Evolutionary conservation across 2,329 filamentous ascomycete species (phyloP), one percentile per base, ranked within the genome.

Genomic region (Amauroascus niger): DNA sequence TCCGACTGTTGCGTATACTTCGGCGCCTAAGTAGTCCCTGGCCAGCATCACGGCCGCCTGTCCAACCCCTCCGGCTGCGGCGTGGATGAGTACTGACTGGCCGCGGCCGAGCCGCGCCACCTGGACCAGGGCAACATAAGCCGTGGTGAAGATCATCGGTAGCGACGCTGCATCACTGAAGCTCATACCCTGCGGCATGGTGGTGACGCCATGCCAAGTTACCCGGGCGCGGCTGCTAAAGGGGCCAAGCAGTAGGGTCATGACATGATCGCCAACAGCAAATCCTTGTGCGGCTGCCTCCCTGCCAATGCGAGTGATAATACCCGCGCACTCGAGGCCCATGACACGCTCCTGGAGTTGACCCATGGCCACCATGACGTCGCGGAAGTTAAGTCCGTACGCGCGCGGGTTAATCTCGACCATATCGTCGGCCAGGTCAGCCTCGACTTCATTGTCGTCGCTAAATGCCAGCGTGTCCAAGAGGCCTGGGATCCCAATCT

Each of bases 311-410:
- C 55, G 52, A 37, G 55, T 54, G 6, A 33, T 16, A 24, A 59
- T 48, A 7, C 26, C 39, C 16, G 4, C 8, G 14, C n/a, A 20
- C 5, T 49, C 46, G 2, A 24, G 8, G 4, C 46, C 30, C 9
- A 49, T 11, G 7, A 1, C 3, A 2, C 6, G 2, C 11, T 24
- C 40, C 6, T 13, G 14, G 9, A 49, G 16, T 32, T 39, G 52
- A 13, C 55, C 55, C 32, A 57, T 51, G n/a, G 50, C 51, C 49
- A 55, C 40, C 40, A 57, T 45, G 37, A 57, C 51, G 51, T 62
- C 61, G 18, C 53, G 55, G 52, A 61, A 63, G 55, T 61, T 64
- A 8, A 63, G 43, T 14, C 59, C 59, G 45, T 3, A 62, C 47
- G 35, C 37, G 3, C 16, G 3, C 6, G 37, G 18, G n/a, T 40